Evolutionary conservation across 495 filamentous ascomycete genomes (phyloP).

Genomic region (Neurospora discreta): DNA sequence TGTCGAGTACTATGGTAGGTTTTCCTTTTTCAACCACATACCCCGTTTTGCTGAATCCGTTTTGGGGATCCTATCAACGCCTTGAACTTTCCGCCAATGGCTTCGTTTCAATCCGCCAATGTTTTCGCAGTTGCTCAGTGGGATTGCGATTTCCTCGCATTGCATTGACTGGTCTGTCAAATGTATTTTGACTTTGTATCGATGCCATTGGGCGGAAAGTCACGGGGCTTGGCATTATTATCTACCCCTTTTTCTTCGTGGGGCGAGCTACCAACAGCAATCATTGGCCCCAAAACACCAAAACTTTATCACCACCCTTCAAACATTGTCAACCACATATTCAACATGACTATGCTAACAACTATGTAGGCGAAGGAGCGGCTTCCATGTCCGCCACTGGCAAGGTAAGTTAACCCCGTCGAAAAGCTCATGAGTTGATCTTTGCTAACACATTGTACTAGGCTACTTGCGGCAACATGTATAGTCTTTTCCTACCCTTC

Average conservation of each 20-base stretch:
- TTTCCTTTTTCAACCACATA: conserved; percentile 34
- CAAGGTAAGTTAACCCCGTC: conserved; percentile 24
- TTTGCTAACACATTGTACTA: background rate
- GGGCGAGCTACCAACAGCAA: background rate
- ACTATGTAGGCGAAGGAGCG: conserved; percentile 53
- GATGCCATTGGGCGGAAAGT: background rate
- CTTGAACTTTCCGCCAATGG: background rate
- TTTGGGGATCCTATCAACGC: background rate
- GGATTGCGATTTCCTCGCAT: background rate
- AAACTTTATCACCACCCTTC: conserved; percentile 23
- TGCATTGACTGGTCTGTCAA: background rate
- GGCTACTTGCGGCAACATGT: conserved; percentile 61
- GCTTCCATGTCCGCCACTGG: conserved; percentile 40
- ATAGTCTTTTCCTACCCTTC: background rate
- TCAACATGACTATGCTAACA: background rate
- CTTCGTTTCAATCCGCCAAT: background rate
- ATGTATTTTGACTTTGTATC: background rate
- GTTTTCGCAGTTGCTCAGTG: background rate
- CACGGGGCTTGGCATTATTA: background rate
- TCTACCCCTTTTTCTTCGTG: conserved; percentile 1
- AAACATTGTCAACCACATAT: background rate
- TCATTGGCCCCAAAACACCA: background rate
- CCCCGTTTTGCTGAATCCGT: conserved; percentile 8
- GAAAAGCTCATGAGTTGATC: background rate
- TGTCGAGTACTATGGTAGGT: conserved; percentile 69